Evolutionary conservation across 495 filamentous ascomycete species (phyloP).

Genomic region (Mytilinidion resinicola): DNA sequence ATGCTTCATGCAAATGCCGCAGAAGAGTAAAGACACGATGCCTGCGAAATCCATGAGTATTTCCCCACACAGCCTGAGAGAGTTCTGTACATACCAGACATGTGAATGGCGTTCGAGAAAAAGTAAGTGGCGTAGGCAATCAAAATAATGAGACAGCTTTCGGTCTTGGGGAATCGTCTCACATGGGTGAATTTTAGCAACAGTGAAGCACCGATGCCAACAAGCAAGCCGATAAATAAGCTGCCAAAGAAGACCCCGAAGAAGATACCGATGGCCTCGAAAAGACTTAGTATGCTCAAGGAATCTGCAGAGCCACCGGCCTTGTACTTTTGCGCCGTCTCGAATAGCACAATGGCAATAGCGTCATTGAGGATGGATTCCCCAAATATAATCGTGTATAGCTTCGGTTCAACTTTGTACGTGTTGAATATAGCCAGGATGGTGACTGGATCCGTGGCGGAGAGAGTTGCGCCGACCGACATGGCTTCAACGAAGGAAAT

Average conservation of each 20-base stretch:
- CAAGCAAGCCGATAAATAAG: constrained; percentile 75
- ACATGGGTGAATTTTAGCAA: constrained; percentile 89
- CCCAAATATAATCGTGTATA: constrained; percentile 97
- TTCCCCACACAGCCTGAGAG: not conserved
- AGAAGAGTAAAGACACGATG: constrained; percentile 94
- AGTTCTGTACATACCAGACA: constrained; percentile 67
- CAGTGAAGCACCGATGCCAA: constrained; percentile 81
- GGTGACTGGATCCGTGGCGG: constrained; percentile 93
- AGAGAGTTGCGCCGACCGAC: constrained; percentile 90
- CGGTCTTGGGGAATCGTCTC: constrained; percentile 86
- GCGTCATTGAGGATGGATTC: constrained; percentile 98
- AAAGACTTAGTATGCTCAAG: constrained; percentile 65
- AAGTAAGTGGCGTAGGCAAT: constrained; percentile 96
- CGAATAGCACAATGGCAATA: constrained; percentile 95
- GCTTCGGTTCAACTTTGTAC: constrained; percentile 96
- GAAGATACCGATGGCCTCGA: constrained; percentile 91
- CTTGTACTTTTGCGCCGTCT: constrained; percentile 86
- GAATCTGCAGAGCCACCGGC: constrained; percentile 54
- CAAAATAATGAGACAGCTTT: constrained; percentile 88
- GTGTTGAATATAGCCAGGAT: constrained; percentile 98
- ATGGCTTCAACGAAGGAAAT: constrained; percentile 91
- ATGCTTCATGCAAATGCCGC: constrained; percentile 95
- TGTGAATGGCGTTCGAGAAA: constrained; percentile 86
- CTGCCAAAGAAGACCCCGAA: constrained; percentile 93
- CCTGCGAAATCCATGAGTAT: constrained; percentile 46